Conservation (phyloP, 1,284 basidiomycete genomes). For the Cryptococcus hybrid region DNA sequence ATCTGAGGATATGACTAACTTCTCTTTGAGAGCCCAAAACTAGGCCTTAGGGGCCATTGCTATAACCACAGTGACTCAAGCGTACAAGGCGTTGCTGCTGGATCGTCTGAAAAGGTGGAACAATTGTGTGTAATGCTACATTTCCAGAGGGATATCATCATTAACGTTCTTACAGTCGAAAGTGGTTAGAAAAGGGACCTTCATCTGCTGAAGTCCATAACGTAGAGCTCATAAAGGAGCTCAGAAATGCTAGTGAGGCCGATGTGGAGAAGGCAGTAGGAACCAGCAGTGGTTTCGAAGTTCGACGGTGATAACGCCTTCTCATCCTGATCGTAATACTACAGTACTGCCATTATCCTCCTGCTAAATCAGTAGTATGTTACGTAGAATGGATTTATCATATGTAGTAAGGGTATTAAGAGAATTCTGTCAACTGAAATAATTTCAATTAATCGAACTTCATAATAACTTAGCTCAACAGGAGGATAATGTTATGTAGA, state of each 20-base stretch:
- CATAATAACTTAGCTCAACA: too few species aligned
- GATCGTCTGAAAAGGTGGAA: conserved; percentile 30
- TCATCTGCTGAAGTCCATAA: conserved; percentile 30
- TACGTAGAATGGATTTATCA: too few species aligned
- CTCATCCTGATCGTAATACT: too few species aligned
- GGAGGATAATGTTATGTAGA: too few species aligned
- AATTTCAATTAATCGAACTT: too few species aligned
- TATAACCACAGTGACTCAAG: conserved; percentile 42
- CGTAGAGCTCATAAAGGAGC: conserved; percentile 35
- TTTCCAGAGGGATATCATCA: background rate
- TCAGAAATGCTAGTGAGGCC: conserved; percentile 21
- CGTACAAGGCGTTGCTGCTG: conserved; percentile 46
- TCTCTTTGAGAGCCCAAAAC: conserved; percentile 25
- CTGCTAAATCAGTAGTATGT: too few species aligned
- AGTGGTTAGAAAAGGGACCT: conserved; percentile 34
- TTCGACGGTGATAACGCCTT: conserved; percentile 10
- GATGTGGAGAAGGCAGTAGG: conserved; percentile 25
- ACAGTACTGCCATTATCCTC: too few species aligned
- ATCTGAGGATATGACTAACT: too few species aligned
- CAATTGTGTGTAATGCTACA: conserved; percentile 25
- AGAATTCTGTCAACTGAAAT: too few species aligned
- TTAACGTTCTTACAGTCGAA: background rate
- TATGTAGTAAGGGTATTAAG: too few species aligned
- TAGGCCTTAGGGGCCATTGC: conserved; percentile 43
- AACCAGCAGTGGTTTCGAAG: conserved; percentile 18